These are phyloP conservation scores for Fagopyrum homotropicum DNA, from an alignment of 148 eudicot species.

Conservation along the genomic window DNA sequence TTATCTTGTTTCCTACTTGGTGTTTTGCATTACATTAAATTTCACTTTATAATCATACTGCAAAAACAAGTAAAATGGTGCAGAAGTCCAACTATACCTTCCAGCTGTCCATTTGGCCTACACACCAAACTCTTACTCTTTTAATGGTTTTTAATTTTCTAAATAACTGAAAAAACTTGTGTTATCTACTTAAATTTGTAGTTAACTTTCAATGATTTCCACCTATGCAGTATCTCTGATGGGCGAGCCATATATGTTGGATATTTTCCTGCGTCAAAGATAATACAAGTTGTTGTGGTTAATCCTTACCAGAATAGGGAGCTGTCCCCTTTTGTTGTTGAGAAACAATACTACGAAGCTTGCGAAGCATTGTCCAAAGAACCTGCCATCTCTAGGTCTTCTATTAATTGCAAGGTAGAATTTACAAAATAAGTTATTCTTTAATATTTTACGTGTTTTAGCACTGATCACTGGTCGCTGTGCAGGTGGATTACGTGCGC, in stretches of 20 bases:
- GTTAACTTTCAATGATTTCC: not conserved
- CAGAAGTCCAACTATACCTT: not conserved
- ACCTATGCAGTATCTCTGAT: conserved; percentile 61
- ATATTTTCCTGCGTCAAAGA: conserved; percentile 70
- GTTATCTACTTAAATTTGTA: not conserved
- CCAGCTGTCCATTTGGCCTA: not conserved
- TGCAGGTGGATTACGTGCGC: conserved; percentile 80
- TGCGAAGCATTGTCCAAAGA: conserved; percentile 66
- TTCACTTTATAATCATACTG: not conserved
- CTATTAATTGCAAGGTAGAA: conserved; percentile 60
- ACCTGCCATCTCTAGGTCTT: conserved; percentile 43
- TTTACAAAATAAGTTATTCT: not conserved
- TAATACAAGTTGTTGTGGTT: conserved; percentile 67
- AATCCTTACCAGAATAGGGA: conserved; percentile 83
- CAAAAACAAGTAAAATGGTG: not conserved
- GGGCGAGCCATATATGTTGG: conserved; percentile 78
- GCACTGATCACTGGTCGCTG: conserved; percentile 16
- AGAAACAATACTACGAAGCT: conserved; percentile 80
- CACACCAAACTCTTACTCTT: not conserved
- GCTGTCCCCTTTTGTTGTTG: conserved; percentile 54
- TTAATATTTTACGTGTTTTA: not conserved
- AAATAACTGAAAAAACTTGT: not conserved
- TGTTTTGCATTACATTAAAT: not conserved
- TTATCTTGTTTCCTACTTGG: not conserved
- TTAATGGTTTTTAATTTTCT: not conserved